Conservation (phyloP, 148 eudicot genomes). For the Agrostemma githago region DNA sequence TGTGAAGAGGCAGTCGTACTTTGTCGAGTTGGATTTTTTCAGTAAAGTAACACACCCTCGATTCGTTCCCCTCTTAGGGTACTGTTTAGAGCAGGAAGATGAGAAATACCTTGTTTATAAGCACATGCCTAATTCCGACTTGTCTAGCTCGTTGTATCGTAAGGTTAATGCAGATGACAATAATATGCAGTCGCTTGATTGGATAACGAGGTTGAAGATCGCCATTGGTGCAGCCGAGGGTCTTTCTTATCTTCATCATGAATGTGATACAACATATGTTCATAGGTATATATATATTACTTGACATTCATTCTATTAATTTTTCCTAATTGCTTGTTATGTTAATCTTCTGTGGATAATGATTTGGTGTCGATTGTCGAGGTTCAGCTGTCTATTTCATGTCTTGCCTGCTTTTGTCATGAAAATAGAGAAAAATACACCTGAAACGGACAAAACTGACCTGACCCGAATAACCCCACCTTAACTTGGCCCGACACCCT, state of each 20-base stretch:
- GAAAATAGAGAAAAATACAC: background rate
- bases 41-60: slow-evolving; percentile 76
- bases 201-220: slow-evolving; percentile 95
- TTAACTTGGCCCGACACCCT: too few species aligned
- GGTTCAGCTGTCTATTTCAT: background rate
- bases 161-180: slow-evolving; percentile 50
- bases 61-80: slow-evolving; percentile 81
- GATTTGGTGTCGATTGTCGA: background rate
- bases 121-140: slow-evolving; percentile 78
- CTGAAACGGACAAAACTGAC: too few species aligned
- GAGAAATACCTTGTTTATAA: slow-evolving; percentile 84
- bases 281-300: slow-evolving; percentile 58
- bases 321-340: background rate
- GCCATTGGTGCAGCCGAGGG: slow-evolving; percentile 95
- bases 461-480: too few species aligned
- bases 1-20: slow-evolving; percentile 56
- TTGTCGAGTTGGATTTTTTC: slow-evolving; percentile 74
- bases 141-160: slow-evolving; percentile 77
- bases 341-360: background rate
- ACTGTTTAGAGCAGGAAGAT: slow-evolving; percentile 80
- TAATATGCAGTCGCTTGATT: slow-evolving; percentile 81
- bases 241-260: slow-evolving; percentile 82
- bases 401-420: background rate
- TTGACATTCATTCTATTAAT: slow-evolving; percentile 6
- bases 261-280: slow-evolving; percentile 80